A percentile compares a stretch with the other conserved stretches of the same genome.
Evolutionary conservation across 2,329 filamentous ascomycete genomes (phyloP).

Genomic region (Aspergillus sp.): DNA sequence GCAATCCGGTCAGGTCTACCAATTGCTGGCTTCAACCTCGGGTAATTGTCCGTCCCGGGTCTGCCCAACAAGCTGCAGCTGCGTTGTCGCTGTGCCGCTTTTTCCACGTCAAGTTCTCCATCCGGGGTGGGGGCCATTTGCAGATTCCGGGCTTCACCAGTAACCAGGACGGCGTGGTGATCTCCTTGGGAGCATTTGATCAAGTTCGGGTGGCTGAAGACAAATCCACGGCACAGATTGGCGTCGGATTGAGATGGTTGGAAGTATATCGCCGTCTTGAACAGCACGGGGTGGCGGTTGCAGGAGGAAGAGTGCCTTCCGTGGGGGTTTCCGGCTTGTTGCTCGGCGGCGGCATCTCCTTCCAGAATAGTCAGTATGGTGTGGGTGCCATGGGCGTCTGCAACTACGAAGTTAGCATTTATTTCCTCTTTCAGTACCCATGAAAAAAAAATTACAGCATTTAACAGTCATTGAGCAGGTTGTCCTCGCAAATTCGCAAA

Average conservation of each 20-base stretch:
- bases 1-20: background rate
- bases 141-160: slow-evolving; percentile 23
- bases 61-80: background rate
- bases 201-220: slow-evolving; percentile 36
- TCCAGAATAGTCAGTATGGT: slow-evolving; percentile 20
- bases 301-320: slow-evolving; percentile 47
- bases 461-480: slow-evolving; percentile 9
- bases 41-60: background rate
- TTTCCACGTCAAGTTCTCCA: slow-evolving; percentile 20
- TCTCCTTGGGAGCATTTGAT: slow-evolving; percentile 51
- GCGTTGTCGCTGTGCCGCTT: slow-evolving; percentile 4
- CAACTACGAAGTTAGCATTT: slow-evolving; percentile 18
- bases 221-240: slow-evolving; percentile 44
- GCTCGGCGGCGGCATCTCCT: slow-evolving; percentile 39
- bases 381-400: slow-evolving; percentile 16
- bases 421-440: too few relatives aligned
- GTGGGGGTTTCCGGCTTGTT: slow-evolving; percentile 51
- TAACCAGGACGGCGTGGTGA: slow-evolving; percentile 45
- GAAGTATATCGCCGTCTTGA: slow-evolving; percentile 48
- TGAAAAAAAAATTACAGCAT: too few relatives aligned
- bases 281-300: slow-evolving; percentile 41
- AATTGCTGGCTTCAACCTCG: slow-evolving; percentile 6
- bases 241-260: slow-evolving; percentile 49
- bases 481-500: slow-evolving; percentile 19
- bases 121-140: slow-evolving; percentile 22